Evolutionary conservation across 495 filamentous ascomycete genomes (phyloP).

Genomic region (Hypoxylon intermedium): DNA sequence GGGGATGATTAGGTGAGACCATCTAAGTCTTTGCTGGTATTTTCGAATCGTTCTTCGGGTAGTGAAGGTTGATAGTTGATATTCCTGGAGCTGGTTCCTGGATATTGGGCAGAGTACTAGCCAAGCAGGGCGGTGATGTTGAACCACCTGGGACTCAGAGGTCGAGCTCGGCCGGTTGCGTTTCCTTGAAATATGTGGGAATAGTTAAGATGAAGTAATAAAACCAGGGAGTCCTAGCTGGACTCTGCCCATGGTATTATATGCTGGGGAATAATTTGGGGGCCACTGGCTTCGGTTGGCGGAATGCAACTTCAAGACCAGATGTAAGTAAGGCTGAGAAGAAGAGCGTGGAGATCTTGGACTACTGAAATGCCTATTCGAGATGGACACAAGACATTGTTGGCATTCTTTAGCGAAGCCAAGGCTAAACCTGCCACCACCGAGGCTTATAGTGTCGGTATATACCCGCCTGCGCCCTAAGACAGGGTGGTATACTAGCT

Average conservation of each 20-base stretch:
- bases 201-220: background rate
- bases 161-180: conserved; percentile 1
- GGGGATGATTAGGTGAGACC: too few relatives aligned
- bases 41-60: background rate
- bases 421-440: conserved; percentile 5
- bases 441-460: conserved; percentile 24
- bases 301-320: conserved; percentile 29
- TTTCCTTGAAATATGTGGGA: conserved; percentile 7
- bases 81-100: background rate
- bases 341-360: conserved; percentile 18
- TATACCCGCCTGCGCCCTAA: conserved; percentile 15
- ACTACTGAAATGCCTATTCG: conserved; percentile 9
- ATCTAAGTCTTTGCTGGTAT: too few relatives aligned
- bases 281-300: conserved; percentile 16
- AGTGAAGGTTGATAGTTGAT: conserved; percentile 4
- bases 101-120: background rate
- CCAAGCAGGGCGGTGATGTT: conserved; percentile 3
- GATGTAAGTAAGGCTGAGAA: conserved; percentile 35
- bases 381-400: conserved; percentile 6
- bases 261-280: conserved; percentile 15
- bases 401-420: conserved; percentile 25
- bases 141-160: background rate
- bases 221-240: background rate
- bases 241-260: conserved; percentile 4
- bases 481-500: conserved; percentile 13